A percentile compares a stretch with the other conserved stretches of the same genome.
These are phyloP conservation scores for Pseudonectria buxi DNA, from an alignment of 2,329 filamentous ascomycete genomes.

Conservation along the genomic window DNA sequence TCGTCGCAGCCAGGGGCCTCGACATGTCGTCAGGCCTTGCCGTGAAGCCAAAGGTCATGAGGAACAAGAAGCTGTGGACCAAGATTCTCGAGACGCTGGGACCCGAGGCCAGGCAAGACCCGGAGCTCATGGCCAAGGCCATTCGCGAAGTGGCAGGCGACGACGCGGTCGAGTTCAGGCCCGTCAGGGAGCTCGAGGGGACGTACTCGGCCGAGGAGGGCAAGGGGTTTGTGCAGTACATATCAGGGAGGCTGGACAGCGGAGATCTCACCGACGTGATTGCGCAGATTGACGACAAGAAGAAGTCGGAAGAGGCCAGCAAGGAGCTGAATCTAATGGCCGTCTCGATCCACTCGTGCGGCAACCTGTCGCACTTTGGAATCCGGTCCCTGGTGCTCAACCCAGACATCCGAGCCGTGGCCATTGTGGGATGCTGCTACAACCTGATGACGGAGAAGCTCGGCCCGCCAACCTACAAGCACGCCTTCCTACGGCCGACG, in stretches of 20 bases:
- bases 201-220: constrained; percentile 53
- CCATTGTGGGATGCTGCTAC: constrained; percentile 97
- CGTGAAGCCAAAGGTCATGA: constrained; percentile 63
- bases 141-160: constrained; percentile 29
- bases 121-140: constrained; percentile 25
- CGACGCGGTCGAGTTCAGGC: constrained; percentile 38
- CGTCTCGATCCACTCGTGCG: constrained; percentile 93
- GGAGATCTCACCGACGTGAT: constrained; percentile 65
- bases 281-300: constrained; percentile 43
- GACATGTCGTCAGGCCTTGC: constrained; percentile 77
- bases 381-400: constrained; percentile 82
- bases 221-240: constrained; percentile 67
- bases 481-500: constrained; percentile 66
- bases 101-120: constrained; percentile 33
- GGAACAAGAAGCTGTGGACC: constrained; percentile 76
- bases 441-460: constrained; percentile 90
- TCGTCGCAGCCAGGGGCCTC: constrained; percentile 73
- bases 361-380: constrained; percentile 93
- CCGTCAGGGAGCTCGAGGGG: constrained; percentile 40
- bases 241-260: constrained; percentile 66
- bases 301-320: constrained; percentile 14
- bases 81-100: constrained; percentile 37
- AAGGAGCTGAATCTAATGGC: constrained; percentile 62
- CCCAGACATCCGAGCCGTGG: constrained; percentile 77
- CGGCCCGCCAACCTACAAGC: constrained; percentile 79